These are phyloP conservation scores for Cyclostephanos tholiformis DNA, from an alignment of 108 stramenopile species.

Conservation along the genomic window DNA sequence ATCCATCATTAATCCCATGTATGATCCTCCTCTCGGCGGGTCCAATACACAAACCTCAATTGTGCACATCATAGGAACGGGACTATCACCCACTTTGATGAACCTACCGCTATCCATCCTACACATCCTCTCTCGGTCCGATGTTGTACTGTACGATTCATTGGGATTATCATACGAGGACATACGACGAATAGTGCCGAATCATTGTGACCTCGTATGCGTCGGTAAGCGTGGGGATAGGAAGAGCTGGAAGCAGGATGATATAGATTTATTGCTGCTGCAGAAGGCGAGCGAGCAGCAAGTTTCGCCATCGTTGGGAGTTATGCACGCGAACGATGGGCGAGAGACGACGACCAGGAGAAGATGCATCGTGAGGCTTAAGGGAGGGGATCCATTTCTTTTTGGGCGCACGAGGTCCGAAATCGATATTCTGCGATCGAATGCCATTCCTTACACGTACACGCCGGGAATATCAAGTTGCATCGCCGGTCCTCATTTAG, in stretches of 20 bases:
- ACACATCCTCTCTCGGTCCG: constrained; percentile 31
- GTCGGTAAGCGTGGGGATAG: constrained; percentile 45
- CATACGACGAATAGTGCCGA: constrained; percentile 38
- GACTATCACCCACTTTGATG: constrained; percentile 31
- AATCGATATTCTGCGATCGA: constrained; percentile 29
- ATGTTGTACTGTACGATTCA: constrained; percentile 44
- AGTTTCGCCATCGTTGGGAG: not conserved
- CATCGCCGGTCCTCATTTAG: constrained; percentile 48
- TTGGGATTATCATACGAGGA: constrained; percentile 32
- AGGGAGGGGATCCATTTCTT: constrained; percentile 49
- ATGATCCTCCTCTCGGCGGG: not conserved
- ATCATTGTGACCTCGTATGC: constrained; percentile 30
- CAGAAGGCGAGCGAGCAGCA: constrained; percentile 15
- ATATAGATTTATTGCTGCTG: constrained; percentile 40
- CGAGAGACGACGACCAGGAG: not conserved
- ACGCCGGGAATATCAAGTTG: constrained; percentile 42
- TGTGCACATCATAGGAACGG: constrained; percentile 46
- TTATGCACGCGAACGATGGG: not conserved
- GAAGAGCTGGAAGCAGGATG: constrained; percentile 36
- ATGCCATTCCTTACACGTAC: constrained; percentile 35
- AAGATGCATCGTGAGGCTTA: constrained; percentile 29
- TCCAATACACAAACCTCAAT: too few relatives aligned
- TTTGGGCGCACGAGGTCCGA: constrained; percentile 43
- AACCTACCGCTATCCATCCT: constrained; percentile 41
- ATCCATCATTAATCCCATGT: constrained; percentile 9